These are phyloP conservation scores for Cylindrodendrum hubeiense DNA, from an alignment of 2,329 filamentous ascomycete genomes.

Conservation along the genomic window DNA sequence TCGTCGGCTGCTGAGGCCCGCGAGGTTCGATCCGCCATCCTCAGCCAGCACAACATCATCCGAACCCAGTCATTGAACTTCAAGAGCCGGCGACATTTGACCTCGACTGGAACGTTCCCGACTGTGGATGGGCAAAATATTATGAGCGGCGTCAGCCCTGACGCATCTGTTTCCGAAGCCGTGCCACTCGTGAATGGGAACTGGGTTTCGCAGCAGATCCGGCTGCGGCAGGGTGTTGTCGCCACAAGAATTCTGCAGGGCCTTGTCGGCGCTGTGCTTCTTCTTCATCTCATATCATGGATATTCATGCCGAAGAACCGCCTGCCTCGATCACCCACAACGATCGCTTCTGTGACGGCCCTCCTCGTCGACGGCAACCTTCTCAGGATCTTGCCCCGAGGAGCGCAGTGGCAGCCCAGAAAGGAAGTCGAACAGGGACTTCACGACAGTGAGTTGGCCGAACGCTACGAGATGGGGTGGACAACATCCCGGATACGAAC, in stretches of 20 bases:
- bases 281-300: slow-evolving; percentile 46
- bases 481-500: slow-evolving; percentile 15
- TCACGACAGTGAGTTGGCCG: slow-evolving; percentile 22
- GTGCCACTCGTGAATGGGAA: slow-evolving; percentile 38
- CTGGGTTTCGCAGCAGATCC: slow-evolving; percentile 28
- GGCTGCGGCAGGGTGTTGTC: slow-evolving; percentile 46
- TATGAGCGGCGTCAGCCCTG: slow-evolving; percentile 38
- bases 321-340: slow-evolving; percentile 48
- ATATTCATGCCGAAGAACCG: slow-evolving; percentile 39
- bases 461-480: slow-evolving; percentile 39
- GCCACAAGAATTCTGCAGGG: slow-evolving; percentile 51
- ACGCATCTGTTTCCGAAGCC: slow-evolving; percentile 38
- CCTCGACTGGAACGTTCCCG: slow-evolving; percentile 35
- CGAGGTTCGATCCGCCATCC: slow-evolving; percentile 48
- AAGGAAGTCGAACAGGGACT: slow-evolving; percentile 35
- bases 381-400: slow-evolving; percentile 40
- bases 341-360: slow-evolving; percentile 52
- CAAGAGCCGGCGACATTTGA: slow-evolving; percentile 41
- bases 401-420: slow-evolving; percentile 41
- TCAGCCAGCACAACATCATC: slow-evolving; percentile 52
- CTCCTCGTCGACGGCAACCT: slow-evolving; percentile 54
- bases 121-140: slow-evolving; percentile 32
- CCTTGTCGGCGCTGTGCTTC: slow-evolving; percentile 46
- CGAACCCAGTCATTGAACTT: slow-evolving; percentile 50
- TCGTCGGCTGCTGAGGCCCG: slow-evolving; percentile 25